phyloP scores from a whole-genome alignment of 2,329 filamentous ascomycete species.

The Colletotrichum brevisporum region DNA sequence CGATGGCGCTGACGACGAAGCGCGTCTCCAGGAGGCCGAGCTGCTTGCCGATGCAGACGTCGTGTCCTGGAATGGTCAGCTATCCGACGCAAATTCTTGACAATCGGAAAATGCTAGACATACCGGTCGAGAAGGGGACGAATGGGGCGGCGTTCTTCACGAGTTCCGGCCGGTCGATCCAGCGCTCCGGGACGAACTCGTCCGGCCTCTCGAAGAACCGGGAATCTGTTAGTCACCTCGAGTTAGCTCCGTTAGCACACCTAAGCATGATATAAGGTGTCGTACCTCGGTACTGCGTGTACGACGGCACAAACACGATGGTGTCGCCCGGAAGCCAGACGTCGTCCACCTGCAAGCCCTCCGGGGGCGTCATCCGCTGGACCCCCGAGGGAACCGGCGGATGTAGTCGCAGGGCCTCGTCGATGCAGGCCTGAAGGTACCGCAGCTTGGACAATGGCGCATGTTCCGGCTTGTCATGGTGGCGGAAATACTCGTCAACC shows the following conservation, averaged over 20 bases:
- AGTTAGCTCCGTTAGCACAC: conserved; percentile 34
- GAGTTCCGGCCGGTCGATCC: conserved; percentile 50
- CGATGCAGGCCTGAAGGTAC: conserved; percentile 53
- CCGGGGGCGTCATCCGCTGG: conserved; percentile 51
- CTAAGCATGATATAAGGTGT: not conserved
- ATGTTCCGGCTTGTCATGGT: conserved; percentile 31
- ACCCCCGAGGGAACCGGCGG: conserved; percentile 52
- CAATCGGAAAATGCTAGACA: not conserved
- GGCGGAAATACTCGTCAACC: conserved; percentile 41
- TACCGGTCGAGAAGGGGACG: conserved; percentile 50
- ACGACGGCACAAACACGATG: conserved; percentile 49
- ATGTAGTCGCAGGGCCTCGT: conserved; percentile 56
- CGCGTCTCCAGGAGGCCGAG: conserved; percentile 52
- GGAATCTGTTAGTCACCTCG: conserved; percentile 17
- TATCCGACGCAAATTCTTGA: not conserved
- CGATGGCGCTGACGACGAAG: conserved; percentile 33
- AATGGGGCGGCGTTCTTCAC: conserved; percentile 48
- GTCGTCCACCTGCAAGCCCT: conserved; percentile 51
- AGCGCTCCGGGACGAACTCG: conserved; percentile 56
- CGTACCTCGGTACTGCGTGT: conserved; percentile 44
- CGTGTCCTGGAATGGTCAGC: conserved; percentile 39
- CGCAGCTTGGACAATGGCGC: conserved; percentile 42
- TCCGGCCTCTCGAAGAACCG: conserved; percentile 42
- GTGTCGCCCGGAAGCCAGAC: conserved; percentile 52
- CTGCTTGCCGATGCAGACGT: conserved; percentile 54